phyloP scores from a whole-genome alignment of 495 filamentous ascomycete species.

The Hypoxylon trugodes region DNA sequence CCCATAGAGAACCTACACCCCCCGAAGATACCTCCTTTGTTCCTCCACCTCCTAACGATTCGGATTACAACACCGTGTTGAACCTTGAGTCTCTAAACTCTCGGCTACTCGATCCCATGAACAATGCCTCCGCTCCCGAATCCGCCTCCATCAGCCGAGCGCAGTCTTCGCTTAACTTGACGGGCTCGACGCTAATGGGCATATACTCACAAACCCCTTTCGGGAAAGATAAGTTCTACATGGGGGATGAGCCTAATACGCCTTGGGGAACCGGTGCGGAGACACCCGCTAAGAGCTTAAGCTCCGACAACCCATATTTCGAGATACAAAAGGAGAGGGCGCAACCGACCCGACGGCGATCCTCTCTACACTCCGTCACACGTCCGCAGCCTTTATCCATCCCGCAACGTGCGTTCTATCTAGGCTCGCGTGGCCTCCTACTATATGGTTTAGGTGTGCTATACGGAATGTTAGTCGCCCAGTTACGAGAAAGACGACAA shows the following conservation, averaged over 20 bases:
- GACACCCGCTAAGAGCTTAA: conserved; percentile 58
- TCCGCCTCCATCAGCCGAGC: conserved; percentile 63
- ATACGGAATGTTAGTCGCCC: conserved; percentile 87
- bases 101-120: conserved; percentile 48
- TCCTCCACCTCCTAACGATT: conserved; percentile 53
- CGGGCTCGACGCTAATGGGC: conserved; percentile 85
- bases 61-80: conserved; percentile 16
- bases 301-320: conserved; percentile 41
- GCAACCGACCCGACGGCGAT: conserved; percentile 28
- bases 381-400: conserved; percentile 27
- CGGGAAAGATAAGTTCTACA: conserved; percentile 49
- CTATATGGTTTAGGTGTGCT: conserved; percentile 84
- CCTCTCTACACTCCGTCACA: conserved; percentile 31
- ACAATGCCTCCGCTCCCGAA: conserved; percentile 30
- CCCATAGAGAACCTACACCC: conserved; percentile 59
- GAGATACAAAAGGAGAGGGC: conserved; percentile 40
- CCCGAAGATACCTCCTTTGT: conserved; percentile 59
- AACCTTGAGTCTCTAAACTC: conserved; percentile 42
- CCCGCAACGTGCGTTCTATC: conserved; percentile 40
- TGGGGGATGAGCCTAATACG: conserved; percentile 48
- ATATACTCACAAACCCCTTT: conserved; percentile 80
- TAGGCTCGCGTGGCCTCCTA: conserved; percentile 64
- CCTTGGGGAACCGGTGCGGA: conserved; percentile 78
- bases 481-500: conserved; percentile 57
- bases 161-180: conserved; percentile 85